Evolutionary conservation across 163 green algal genomes (phyloP).

Genomic region (Prototheca cutis): DNA sequence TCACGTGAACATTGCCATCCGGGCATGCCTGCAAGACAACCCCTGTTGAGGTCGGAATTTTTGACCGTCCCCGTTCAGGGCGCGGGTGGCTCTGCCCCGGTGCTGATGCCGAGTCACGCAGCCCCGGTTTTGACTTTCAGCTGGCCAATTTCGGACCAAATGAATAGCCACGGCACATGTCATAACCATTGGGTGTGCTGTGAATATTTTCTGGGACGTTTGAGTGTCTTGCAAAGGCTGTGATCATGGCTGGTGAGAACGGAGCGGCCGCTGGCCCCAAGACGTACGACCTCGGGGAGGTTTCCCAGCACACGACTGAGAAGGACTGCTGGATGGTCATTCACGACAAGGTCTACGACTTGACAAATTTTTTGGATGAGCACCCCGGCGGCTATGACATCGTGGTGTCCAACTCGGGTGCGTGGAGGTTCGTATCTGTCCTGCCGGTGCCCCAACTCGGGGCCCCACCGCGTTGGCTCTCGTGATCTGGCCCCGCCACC

Average conservation of each 20-base stretch:
- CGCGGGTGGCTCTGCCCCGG: too few species aligned
- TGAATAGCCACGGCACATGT: neutral
- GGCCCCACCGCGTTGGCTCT: too few species aligned
- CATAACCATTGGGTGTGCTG: neutral
- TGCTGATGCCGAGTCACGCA: neutral
- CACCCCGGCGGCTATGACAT: constrained; percentile 91
- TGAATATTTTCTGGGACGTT: neutral
- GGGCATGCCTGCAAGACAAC: too few species aligned
- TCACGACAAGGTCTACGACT: constrained; percentile 79
- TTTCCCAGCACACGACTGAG: constrained; percentile 46
- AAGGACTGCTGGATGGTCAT: constrained; percentile 77
- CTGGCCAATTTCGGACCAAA: neutral
- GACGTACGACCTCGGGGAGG: constrained; percentile 26
- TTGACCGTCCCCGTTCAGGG: too few species aligned
- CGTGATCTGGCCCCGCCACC: too few species aligned
- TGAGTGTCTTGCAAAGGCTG: constrained; percentile 6
- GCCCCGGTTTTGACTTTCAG: neutral
- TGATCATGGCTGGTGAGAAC: constrained; percentile 15
- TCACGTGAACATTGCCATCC: too few species aligned
- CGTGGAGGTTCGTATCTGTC: too few species aligned
- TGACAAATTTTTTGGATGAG: constrained; percentile 91
- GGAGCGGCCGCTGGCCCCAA: constrained; percentile 10
- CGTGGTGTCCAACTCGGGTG: constrained; percentile 48
- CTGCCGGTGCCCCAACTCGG: too few species aligned
- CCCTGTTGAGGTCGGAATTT: too few species aligned